Conservation (phyloP, 768 basidiomycete genomes). For the Russula vinacea region DNA sequence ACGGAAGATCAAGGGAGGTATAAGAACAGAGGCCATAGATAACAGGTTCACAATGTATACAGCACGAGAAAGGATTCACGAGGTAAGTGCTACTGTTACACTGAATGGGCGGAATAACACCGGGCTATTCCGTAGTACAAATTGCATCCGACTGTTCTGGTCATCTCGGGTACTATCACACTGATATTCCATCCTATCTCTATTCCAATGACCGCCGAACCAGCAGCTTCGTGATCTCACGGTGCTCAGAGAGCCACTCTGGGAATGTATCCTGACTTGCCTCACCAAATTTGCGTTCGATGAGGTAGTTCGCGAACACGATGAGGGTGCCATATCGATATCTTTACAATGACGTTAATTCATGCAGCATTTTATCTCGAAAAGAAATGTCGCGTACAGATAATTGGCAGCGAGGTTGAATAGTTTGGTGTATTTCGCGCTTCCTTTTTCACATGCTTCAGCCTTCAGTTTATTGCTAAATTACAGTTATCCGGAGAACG, state of each 20-base stretch:
- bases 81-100: background rate
- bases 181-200: background rate
- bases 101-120: background rate
- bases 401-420: constrained; percentile 83
- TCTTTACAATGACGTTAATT: constrained; percentile 43
- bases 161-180: background rate
- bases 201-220: constrained; percentile 67
- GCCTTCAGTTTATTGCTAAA: constrained; percentile 85
- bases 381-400: constrained; percentile 47
- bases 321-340: constrained; percentile 90
- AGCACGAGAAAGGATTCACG: background rate
- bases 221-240: constrained; percentile 79
- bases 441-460: constrained; percentile 77
- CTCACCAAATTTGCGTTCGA: constrained; percentile 56
- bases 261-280: constrained; percentile 58
- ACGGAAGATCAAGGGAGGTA: background rate
- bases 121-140: background rate
- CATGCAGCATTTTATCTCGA: background rate
- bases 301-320: constrained; percentile 91
- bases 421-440: constrained; percentile 71
- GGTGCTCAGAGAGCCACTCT: constrained; percentile 74
- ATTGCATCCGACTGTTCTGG: background rate
- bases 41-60: background rate
- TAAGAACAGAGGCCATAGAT: too few relatives aligned
- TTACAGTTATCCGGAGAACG: background rate